Evolutionary conservation across 2,329 filamentous ascomycete species (phyloP), one percentile per base, ranked within the genome.

Genomic region (Hirsutella minnesotensis): DNA sequence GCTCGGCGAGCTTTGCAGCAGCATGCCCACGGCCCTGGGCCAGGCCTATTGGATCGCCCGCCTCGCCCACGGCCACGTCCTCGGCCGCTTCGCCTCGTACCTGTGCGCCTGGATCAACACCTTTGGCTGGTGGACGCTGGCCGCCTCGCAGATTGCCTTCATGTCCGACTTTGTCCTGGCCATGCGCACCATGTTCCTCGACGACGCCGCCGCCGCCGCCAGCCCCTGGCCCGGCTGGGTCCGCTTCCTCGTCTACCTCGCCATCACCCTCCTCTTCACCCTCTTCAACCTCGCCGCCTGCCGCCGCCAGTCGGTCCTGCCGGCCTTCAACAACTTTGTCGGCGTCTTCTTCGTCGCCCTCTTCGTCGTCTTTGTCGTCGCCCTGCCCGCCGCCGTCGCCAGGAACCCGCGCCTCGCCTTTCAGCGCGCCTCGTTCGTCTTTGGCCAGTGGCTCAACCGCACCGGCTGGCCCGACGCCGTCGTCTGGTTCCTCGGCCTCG

Each of bases 31-130:
- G 0, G 74, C 75, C 0, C 59, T 78, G 3, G 75, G 75, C 0
- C 75, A 79, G 56, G 74, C 73, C 0, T 77, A 73, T 54, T 79
- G 74, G 73, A 57, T 62, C 43, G 58, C 59, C 21, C 56, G 56
- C 2, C 52, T 64, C 24, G 31, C 61, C 55, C 52, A 51, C 40
- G 57, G 66, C 62, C 39, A 56, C 44, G 51, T 13, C 9, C 52
- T 13, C 1, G 74, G 72, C 2, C 65, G 73, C 2, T 72, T 75
- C 46, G 51, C 57, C 4, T 73, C 70, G 1, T 78, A 77, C 50
- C 64, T 77, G 57, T 75, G 72, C 48, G 74, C 73, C 2, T 77
- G 72, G 72, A 73, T 77, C 51, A 77, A 77, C 54, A 74, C 68
- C 0, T 76, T 76, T 45, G 74, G 73, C 12, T 78, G 74, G 74